Evolutionary conservation across 441 rosid species (phyloP), one percentile per base, ranked within the genome.

Genomic region (Adansonia madagascariensis): DNA sequence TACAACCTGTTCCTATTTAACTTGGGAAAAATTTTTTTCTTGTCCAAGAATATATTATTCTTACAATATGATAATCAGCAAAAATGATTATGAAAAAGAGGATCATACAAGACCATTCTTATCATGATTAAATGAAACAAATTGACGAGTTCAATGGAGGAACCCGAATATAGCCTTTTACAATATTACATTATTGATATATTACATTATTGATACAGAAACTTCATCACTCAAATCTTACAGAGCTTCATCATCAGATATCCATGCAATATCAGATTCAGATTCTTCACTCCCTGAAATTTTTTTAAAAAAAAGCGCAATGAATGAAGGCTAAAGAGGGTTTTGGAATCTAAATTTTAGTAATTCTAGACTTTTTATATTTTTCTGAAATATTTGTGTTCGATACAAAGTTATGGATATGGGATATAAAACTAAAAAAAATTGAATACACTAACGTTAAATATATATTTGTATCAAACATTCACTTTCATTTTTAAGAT

Each of bases 281-380:
- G n/a, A 60, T 52, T 49, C 78, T 24, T 75, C 80, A n/a, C 62
- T 62, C n/a, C 85, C 88, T 86, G 56, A 80, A 76, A 71, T 71
- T 9, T 6, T 43, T 35, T 35, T 35, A 10, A 52, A 77, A 24
- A 69, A 9, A 43, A 15, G 7, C n/a, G 17, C 3, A 44, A 57
- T 41, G 35, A 57, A 18, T 6, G 1, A 57, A 73, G 20, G 27
- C 12, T 17, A n/a, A 10, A 39, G 49, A n/a, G 49, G 44, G n/a
- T 1, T 56, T 56, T 56, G n/a, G 9, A 8, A 66, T 7, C 7
- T 3, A 66, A 41, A 18, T 66, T 43, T 10, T 22, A 18, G 11
- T 35, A 4, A 35, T 4, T 35, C 41, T 35, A 0, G 2, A 35
- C 41, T 35, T 35, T 35, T 35, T 4, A 35, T 35, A 4, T 35